Conservation (phyloP, 768 basidiomycete genomes). For the Termitomyces eurrhizus region DNA sequence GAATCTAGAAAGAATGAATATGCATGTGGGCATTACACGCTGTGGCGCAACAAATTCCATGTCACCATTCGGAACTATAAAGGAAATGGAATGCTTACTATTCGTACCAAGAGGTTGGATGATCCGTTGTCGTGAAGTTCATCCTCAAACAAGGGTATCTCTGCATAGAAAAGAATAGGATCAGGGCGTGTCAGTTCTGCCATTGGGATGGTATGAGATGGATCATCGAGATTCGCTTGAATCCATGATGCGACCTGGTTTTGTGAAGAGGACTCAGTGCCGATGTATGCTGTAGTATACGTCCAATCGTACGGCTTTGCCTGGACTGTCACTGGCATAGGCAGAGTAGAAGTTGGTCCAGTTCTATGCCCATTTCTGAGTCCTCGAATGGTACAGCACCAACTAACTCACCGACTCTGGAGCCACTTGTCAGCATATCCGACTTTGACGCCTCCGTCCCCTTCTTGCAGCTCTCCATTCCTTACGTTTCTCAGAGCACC, state of each 20-base stretch:
- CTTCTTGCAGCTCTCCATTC: slow-evolving; percentile 67
- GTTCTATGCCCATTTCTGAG: slow-evolving; percentile 40
- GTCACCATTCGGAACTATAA: not conserved
- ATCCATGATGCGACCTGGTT: slow-evolving; percentile 35
- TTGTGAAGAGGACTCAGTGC: slow-evolving; percentile 37
- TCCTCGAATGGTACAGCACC: not conserved
- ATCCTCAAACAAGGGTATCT: slow-evolving; percentile 92
- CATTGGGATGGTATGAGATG: slow-evolving; percentile 70
- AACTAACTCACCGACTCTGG: slow-evolving; percentile 65
- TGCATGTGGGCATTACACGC: slow-evolving; percentile 96
- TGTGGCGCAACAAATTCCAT: slow-evolving; percentile 25
- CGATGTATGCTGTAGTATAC: slow-evolving; percentile 86
- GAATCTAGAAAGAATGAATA: slow-evolving; percentile 88
- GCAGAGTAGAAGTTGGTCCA: slow-evolving; percentile 55
- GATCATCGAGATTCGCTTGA: slow-evolving; percentile 52
- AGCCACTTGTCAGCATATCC: slow-evolving; percentile 95
- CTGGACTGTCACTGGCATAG: slow-evolving; percentile 65
- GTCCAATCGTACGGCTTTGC: slow-evolving; percentile 98
- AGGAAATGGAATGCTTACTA: slow-evolving; percentile 55
- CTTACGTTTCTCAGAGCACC: slow-evolving; percentile 71
- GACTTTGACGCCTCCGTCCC: slow-evolving; percentile 92
- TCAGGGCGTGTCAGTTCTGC: slow-evolving; percentile 84
- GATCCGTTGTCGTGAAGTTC: slow-evolving; percentile 97
- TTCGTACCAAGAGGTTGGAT: slow-evolving; percentile 77
- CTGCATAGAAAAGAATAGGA: slow-evolving; percentile 97